A percentile compares a stretch with the other conserved stretches of the same genome.
phyloP scores from a whole-genome alignment of 2,329 filamentous ascomycete species.

The Fusarium pseudocircinatum region DNA sequence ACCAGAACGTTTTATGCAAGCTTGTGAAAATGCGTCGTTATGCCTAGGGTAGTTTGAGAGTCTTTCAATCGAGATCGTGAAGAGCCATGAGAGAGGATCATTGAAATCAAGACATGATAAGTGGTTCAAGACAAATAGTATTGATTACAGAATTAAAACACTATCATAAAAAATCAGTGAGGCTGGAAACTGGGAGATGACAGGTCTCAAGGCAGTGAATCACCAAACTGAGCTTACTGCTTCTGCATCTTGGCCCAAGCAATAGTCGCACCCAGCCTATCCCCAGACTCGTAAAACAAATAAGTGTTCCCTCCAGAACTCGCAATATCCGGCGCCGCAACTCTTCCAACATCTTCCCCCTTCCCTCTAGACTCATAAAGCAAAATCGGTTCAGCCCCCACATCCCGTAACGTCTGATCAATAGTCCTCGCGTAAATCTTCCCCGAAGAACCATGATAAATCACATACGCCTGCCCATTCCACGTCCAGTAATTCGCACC shows the following conservation, averaged over 20 bases:
- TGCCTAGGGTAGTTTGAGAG: background rate
- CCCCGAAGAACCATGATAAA: slow-evolving; percentile 9
- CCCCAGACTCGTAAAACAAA: slow-evolving; percentile 21
- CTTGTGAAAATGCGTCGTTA: background rate
- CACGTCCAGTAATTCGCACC: slow-evolving; percentile 24
- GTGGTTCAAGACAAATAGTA: no score
- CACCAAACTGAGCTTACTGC: background rate
- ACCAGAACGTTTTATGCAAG: background rate
- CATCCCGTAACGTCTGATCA: slow-evolving; percentile 16
- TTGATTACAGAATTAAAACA: rapidly evolving
- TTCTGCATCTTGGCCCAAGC: slow-evolving; percentile 20
- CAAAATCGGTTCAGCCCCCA: slow-evolving; percentile 11
- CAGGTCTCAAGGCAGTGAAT: no score
- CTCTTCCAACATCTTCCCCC: slow-evolving; percentile 3
- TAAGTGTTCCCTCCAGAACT: background rate
- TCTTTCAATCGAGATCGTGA: no score
- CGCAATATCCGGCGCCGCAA: slow-evolving; percentile 12
- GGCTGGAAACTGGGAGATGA: rapidly evolving
- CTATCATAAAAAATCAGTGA: background rate
- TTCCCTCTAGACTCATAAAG: slow-evolving; percentile 11
- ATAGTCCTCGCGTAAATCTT: slow-evolving; percentile 26
- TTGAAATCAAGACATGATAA: no score
- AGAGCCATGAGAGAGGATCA: background rate
- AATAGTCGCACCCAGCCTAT: background rate
- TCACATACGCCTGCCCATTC: slow-evolving; percentile 10